Conservation (phyloP, 2,329 filamentous ascomycete genomes). For the Alternaria sp. region DNA sequence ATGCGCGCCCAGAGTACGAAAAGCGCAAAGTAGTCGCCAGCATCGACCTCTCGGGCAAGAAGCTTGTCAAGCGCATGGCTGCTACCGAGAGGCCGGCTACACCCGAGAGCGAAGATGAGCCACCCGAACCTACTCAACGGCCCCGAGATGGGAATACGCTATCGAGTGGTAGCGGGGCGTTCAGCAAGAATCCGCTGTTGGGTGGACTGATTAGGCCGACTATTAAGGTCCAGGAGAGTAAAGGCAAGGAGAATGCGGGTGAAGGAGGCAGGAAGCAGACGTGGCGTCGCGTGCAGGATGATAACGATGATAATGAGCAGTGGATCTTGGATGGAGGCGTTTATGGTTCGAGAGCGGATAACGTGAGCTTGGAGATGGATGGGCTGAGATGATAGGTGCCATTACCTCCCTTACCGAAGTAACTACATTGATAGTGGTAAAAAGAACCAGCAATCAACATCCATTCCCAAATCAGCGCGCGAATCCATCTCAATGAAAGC, state of each 20-base stretch:
- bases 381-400: constrained; percentile 7
- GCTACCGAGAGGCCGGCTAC: constrained; percentile 63
- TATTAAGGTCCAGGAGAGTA: constrained; percentile 59
- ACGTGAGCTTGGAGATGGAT: constrained; percentile 24
- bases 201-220: constrained; percentile 70
- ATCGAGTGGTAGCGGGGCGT: constrained; percentile 60
- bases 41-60: constrained; percentile 80
- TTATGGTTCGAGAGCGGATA: constrained; percentile 46
- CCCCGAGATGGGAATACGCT: constrained; percentile 35
- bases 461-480: neutral
- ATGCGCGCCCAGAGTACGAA: constrained; percentile 83
- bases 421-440: neutral
- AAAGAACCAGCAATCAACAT: neutral
- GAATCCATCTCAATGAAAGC: neutral
- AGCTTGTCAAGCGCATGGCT: constrained; percentile 75
- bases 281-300: constrained; percentile 61
- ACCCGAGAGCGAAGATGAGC: constrained; percentile 60
- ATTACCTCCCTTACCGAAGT: no score
- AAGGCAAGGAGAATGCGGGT: constrained; percentile 53
- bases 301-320: constrained; percentile 60
- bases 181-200: constrained; percentile 72
- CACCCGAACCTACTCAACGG: constrained; percentile 26
- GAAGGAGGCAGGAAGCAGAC: constrained; percentile 49
- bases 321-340: constrained; percentile 61
- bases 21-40: constrained; percentile 84